phyloP scores from a whole-genome alignment of 495 filamentous ascomycete species.

The Penicillium atrosanguineum region DNA sequence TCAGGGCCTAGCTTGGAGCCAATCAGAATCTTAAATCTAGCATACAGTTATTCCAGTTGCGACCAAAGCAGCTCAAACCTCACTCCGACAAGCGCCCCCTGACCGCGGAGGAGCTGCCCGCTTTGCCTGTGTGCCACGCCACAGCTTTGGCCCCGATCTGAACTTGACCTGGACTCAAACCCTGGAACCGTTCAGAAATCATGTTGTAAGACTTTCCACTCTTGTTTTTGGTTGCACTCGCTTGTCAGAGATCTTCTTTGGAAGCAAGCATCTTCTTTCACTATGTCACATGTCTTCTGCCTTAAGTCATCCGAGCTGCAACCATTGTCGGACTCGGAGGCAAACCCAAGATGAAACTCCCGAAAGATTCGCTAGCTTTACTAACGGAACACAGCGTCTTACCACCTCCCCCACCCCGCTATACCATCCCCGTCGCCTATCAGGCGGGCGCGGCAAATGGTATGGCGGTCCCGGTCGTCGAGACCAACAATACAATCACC shows the following conservation, averaged over 20 bases:
- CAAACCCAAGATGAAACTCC: background rate
- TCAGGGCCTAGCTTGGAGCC: background rate
- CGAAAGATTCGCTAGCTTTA: background rate
- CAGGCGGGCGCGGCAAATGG: constrained; percentile 62
- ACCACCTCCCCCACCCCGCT: constrained; percentile 82
- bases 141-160: constrained; percentile 8
- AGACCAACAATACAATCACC: constrained; percentile 85
- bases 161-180: constrained; percentile 14
- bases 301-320: background rate
- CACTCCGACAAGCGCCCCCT: background rate
- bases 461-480: constrained; percentile 68
- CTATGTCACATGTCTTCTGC: background rate
- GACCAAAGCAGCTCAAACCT: background rate
- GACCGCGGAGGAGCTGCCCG: background rate
- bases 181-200: background rate
- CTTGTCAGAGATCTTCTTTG: background rate
- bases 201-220: constrained; percentile 38
- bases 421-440: constrained; percentile 65
- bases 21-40: background rate
- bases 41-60: background rate
- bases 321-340: background rate
- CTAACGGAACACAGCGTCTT: constrained; percentile 58
- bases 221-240: constrained; percentile 1
- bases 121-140: constrained; percentile 9
- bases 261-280: background rate